Base-by-base conservation (phyloP, 192 early-diverging fungal genomes). In the Powellomyces hirtus region DNA sequence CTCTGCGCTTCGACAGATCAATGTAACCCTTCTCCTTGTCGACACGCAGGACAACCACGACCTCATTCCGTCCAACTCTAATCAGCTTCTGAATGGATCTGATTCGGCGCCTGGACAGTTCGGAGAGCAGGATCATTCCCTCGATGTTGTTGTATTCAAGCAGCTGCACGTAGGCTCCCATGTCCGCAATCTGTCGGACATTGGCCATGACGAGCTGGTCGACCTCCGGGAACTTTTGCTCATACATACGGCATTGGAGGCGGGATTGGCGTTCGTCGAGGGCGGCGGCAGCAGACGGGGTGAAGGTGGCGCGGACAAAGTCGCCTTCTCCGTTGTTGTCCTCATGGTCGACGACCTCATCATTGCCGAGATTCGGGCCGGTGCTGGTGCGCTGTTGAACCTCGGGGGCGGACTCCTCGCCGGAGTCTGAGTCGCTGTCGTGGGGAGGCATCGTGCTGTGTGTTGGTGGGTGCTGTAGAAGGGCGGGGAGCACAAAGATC, bases 1-100 rank as follows among this genome's bases (percentile, higher is more conserved):
- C 94, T 66, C 91, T 85, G 74, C 93, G 88, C 87, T 99, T 99
- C 6, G 94, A 95, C 73, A 99, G 76, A 79, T 99, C 97, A 77
- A 99, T 99, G 80, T 99, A 99, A 30, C 91, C 93, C 78, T 97
- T 99, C 75, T 96, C 95, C 80, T 92, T 90, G 81, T 99, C 97
- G 6, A 99, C 95, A 67, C 95, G 81, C 70, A 94, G 84, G 2
- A 97, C 95, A 24, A 93, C 89, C 27, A 93, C 94, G 55, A 96
- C 90, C 76, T 99, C 95, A 72, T 91, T 91, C 72, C 87, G 82
- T 49, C 95, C 95, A 31, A 98, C 91, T 44, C 94, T 86, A 71
- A 99, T 91, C 35, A 96, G 81, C 71, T 95, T 98, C 64, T 97
- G 94, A 38, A 99, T 90, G 38, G 93, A 95, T 67, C 97, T 88